Evolutionary conservation across 2,329 filamentous ascomycete species (phyloP).

Genomic region (Rugonectria rugulosa): DNA sequence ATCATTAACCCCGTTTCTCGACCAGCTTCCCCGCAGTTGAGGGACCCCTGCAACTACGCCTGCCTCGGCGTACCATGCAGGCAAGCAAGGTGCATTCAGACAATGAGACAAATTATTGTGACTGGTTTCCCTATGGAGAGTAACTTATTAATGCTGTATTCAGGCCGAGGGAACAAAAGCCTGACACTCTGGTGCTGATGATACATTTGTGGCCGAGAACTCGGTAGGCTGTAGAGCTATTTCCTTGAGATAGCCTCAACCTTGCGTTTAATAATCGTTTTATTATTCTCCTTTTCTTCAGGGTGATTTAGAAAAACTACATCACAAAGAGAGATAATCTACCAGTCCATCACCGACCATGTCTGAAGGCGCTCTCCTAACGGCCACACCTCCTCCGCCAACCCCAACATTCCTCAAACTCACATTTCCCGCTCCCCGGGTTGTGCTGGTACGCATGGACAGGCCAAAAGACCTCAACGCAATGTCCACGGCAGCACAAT

Average conservation of each 20-base stretch:
- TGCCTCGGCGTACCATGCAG: too few species aligned
- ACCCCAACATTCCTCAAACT: constrained; percentile 38
- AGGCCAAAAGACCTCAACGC: constrained; percentile 56
- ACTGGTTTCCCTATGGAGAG: not conserved
- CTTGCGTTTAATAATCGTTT: too few species aligned
- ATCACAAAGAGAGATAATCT: not conserved
- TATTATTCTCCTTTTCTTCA: too few species aligned
- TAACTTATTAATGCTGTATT: not conserved
- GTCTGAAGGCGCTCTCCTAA: constrained; percentile 10
- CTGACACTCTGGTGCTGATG: not conserved
- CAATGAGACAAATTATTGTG: not conserved
- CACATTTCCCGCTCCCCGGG: constrained; percentile 53
- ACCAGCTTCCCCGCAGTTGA: constrained; percentile 20
- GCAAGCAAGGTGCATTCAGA: too few species aligned
- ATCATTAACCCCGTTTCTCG: constrained; percentile 10
- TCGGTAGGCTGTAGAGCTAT: constrained; percentile 2
- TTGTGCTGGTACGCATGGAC: constrained; percentile 61
- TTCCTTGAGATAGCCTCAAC: not conserved
- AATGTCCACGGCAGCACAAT: constrained; percentile 25
- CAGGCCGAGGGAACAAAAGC: not conserved
- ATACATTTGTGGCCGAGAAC: not conserved
- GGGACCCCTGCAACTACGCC: too few species aligned
- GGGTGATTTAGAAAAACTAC: too few species aligned
- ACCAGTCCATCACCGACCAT: not conserved
- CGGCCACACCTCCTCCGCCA: constrained; percentile 20